Evolutionary conservation across 1,284 basidiomycete species (phyloP).

Genomic region (Chondrostereum purpureum): DNA sequence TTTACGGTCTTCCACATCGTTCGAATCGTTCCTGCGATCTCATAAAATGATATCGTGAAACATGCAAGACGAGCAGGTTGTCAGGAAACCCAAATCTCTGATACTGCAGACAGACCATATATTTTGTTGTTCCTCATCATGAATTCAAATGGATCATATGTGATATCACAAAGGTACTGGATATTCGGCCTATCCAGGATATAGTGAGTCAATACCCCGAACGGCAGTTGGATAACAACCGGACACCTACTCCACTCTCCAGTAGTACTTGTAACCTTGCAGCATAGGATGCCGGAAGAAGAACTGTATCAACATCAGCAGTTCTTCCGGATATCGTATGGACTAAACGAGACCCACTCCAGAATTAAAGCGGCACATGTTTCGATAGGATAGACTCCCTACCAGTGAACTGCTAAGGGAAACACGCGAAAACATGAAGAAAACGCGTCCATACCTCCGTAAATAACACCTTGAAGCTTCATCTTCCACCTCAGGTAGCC

Average conservation of each 20-base stretch:
- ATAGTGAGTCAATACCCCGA: not conserved
- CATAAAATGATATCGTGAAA: slow-evolving; percentile 24
- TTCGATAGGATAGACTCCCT: slow-evolving; percentile 39
- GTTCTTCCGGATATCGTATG: not conserved
- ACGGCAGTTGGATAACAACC: not conserved
- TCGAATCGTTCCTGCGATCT: slow-evolving; percentile 22
- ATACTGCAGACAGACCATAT: slow-evolving; percentile 36
- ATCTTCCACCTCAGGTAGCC: slow-evolving; percentile 44
- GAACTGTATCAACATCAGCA: not conserved
- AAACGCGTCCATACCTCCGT: slow-evolving; percentile 26
- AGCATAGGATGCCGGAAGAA: slow-evolving; percentile 3
- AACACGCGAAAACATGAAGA: not conserved
- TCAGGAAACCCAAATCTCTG: not conserved
- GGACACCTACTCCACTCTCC: slow-evolving; percentile 1
- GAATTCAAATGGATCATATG: slow-evolving; percentile 67
- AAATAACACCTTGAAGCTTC: slow-evolving; percentile 46
- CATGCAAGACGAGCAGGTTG: slow-evolving; percentile 12
- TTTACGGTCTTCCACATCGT: slow-evolving; percentile 21
- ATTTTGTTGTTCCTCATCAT: slow-evolving; percentile 71
- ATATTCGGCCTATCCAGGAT: slow-evolving; percentile 49
- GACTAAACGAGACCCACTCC: not conserved
- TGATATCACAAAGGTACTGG: slow-evolving; percentile 67
- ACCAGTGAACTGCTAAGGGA: too few relatives aligned
- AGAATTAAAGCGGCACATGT: slow-evolving; percentile 59
- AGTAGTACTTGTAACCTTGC: slow-evolving; percentile 5